Evolutionary conservation across 305 asterid species (phyloP).

Genomic region (Solanum hybrid): DNA sequence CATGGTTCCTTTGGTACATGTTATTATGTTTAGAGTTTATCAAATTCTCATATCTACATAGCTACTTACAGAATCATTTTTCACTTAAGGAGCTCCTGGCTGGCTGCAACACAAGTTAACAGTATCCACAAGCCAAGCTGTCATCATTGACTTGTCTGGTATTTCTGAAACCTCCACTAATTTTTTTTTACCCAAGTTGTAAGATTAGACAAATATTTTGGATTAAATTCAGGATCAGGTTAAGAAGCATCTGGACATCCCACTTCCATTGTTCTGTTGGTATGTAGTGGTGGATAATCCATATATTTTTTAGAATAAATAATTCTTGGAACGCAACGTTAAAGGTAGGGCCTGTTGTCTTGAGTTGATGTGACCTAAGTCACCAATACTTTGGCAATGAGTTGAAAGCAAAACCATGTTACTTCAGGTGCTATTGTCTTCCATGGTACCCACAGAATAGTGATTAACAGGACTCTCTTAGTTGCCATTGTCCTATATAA

Average conservation of each 20-base stretch:
- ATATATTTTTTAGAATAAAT: background rate
- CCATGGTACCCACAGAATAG: background rate
- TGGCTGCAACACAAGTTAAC: background rate
- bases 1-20: background rate
- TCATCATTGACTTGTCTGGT: background rate
- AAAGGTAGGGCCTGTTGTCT: background rate
- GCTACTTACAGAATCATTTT: background rate
- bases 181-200: background rate
- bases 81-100: background rate
- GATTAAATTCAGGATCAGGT: background rate
- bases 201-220: background rate
- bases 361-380: background rate
- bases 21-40: background rate
- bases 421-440: background rate
- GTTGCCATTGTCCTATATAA: background rate
- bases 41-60: background rate
- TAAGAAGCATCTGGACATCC: background rate
- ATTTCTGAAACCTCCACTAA: background rate
- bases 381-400: background rate
- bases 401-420: background rate
- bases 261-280: background rate
- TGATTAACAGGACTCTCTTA: background rate
- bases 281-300: background rate
- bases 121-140: background rate
- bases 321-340: background rate